Conservation (phyloP, 768 basidiomycete species). For the Mycena galopus region DNA sequence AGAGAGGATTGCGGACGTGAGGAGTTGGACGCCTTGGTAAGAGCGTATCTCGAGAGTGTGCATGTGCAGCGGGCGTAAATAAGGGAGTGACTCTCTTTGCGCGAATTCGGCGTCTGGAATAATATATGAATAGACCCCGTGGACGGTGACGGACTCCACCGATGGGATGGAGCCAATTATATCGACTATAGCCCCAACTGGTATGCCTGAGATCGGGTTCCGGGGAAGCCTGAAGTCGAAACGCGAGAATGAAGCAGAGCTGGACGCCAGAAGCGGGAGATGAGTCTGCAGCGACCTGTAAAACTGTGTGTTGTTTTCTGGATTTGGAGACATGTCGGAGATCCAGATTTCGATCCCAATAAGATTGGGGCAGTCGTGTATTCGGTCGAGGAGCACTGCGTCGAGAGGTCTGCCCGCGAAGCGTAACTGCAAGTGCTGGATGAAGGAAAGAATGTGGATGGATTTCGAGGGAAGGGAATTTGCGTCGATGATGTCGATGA, state of each 20-base stretch:
- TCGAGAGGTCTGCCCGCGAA: background rate
- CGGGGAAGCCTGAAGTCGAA: background rate
- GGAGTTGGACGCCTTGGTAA: background rate
- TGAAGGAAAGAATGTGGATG: background rate
- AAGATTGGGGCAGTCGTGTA: background rate
- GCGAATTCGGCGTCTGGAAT: background rate
- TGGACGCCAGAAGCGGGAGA: background rate
- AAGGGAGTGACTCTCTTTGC: background rate
- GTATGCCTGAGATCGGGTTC: background rate
- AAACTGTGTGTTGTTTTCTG: background rate
- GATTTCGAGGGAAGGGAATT: background rate
- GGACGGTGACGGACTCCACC: background rate
- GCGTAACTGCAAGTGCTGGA: background rate
- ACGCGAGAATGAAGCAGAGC: background rate
- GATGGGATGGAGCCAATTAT: background rate
- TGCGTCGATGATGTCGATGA: constrained; percentile 5
- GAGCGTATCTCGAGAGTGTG: background rate
- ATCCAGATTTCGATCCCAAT: background rate
- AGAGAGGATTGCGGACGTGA: background rate
- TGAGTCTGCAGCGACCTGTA: background rate
- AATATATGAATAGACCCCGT: background rate
- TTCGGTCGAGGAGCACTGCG: background rate
- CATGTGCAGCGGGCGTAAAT: background rate
- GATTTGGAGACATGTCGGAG: background rate
- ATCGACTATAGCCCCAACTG: background rate